Conservation (phyloP, 441 rosid genomes). For the Corymbia calophylla region DNA sequence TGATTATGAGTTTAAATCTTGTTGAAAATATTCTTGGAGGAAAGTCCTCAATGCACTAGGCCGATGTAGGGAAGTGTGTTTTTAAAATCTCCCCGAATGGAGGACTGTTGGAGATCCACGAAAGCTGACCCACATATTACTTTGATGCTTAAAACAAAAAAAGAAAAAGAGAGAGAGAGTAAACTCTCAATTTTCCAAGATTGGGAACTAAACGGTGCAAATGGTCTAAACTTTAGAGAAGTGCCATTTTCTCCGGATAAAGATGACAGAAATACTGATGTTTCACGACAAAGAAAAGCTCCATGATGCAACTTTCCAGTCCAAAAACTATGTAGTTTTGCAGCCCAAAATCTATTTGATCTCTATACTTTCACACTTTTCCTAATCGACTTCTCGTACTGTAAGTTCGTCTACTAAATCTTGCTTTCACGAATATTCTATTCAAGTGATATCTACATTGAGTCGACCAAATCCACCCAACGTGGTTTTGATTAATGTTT, state of each 20-base stretch:
- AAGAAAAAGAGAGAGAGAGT: not conserved
- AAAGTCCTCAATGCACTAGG: not conserved
- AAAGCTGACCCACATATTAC: not conserved
- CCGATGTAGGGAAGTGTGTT: not conserved
- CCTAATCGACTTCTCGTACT: not conserved
- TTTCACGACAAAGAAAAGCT: not conserved
- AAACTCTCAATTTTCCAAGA: not conserved
- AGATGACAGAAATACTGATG: not conserved
- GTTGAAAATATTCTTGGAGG: not conserved
- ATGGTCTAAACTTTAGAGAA: not conserved
- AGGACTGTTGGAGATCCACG: not conserved
- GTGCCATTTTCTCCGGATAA: not conserved
- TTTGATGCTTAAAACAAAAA: not conserved
- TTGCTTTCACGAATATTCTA: not conserved
- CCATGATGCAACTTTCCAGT: not conserved
- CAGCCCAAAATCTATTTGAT: not conserved
- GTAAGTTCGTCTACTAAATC: not conserved
- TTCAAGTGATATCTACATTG: not conserved
- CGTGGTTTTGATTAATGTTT: not conserved
- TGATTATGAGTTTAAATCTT: not conserved
- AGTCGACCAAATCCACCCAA: not conserved
- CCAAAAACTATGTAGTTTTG: not conserved
- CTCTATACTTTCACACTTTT: not conserved
- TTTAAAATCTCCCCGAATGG: not conserved
- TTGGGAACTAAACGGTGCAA: not conserved